A percentile compares a stretch with the other conserved stretches of the same genome.
phyloP scores from a whole-genome alignment of 164 flowering plant genomes.

The Cinnamomum micranthum region DNA sequence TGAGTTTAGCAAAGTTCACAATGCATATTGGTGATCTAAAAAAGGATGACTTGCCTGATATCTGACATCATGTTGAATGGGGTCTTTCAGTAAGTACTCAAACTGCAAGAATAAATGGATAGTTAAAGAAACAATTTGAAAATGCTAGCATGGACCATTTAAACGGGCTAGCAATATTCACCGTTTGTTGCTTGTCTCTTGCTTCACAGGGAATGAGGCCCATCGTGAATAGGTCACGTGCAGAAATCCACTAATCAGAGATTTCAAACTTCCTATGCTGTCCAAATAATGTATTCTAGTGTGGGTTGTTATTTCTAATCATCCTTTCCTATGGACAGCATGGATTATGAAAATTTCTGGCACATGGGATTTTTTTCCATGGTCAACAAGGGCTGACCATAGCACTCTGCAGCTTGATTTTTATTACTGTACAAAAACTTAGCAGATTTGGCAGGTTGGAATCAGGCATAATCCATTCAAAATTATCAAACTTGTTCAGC shows the following conservation, averaged over 20 bases:
- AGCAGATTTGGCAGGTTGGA: neutral
- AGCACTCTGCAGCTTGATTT: neutral
- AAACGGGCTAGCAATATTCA: neutral
- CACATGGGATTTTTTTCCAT: neutral
- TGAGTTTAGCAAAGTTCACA: neutral
- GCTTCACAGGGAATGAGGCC: neutral
- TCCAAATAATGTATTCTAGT: neutral
- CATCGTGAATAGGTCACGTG: neutral
- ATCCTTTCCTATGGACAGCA: neutral
- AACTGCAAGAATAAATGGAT: constrained; percentile 45
- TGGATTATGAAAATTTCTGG: no score
- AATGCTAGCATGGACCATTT: neutral
- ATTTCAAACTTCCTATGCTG: no score
- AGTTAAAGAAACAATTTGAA: neutral
- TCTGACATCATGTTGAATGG: constrained; percentile 84
- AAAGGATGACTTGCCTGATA: constrained; percentile 57
- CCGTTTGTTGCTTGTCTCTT: neutral
- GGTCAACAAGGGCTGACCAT: neutral
- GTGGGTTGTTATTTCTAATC: neutral
- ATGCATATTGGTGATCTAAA: neutral
- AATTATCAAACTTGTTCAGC: neutral
- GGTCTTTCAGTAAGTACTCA: constrained; percentile 85
- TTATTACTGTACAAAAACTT: no score
- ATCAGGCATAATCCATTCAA: neutral
- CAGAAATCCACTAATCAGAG: no score